Evolutionary conservation across 2,329 filamentous ascomycete species (phyloP), one percentile per base, ranked within the genome.

Genomic region (Botrytis cinerea): DNA sequence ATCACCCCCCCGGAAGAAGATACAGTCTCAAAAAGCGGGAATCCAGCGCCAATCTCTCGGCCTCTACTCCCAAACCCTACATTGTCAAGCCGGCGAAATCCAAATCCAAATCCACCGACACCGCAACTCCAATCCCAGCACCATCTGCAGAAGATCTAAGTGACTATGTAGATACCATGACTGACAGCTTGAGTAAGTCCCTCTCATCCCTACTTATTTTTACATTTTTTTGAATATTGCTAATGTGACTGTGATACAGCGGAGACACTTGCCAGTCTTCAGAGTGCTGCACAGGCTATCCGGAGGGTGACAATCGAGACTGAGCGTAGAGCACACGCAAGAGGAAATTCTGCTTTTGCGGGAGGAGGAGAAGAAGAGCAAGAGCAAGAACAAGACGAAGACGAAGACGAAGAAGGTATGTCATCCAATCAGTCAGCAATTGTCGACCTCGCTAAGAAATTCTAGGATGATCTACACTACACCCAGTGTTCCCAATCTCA

Each of bases 1-100:
- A n/a, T 14, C n/a, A 14, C 14, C 1, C 2, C 14, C 1, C 51
- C 0, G n/a, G n/a, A 9, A 2, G n/a, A 28, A n/a, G n/a, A n/a
- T 28, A 54, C n/a, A 18, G 5, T 18, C 14, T 54, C 2, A 6
- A 14, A 2, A 51, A n/a, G 10, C 48, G 48, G 2, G 48, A 51
- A 14, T 51, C 25, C 4, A 14, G n/a, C 25, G 2, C 1, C 48
- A 51, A n/a, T 2, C 10, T 2, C 14, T 14, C 48, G 48, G 25
- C 10, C 1, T 7, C 51, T 8, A 2, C n/a, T 8, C 8, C 51
- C 5, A 54, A 9, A 45, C 12, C 43, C 14, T 35, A 35, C 35
- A 6, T 4, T 35, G 35, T 35, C 35, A 35, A 35, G 35, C 35
- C 35, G 35, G 35, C 35, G 35, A 35, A 6, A 35, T 6, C 35